Evolutionary conservation across 805 yeast species (phyloP), one percentile per base, ranked within the genome.

Genomic region (Kodamaea jinghongensis): DNA sequence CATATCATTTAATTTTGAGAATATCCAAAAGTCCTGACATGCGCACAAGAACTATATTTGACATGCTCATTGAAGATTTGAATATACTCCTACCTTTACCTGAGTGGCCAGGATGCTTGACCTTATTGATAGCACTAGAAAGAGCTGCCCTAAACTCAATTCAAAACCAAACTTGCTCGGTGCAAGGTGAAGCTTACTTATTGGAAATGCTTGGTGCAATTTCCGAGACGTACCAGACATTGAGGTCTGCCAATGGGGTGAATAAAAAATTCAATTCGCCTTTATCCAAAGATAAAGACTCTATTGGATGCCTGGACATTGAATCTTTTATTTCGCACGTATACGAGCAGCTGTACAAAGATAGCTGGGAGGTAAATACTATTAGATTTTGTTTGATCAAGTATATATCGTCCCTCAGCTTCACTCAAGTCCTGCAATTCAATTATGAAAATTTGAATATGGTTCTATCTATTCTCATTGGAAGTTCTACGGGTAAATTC

Each of bases 201-300:
- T 55, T 86, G 36, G 90, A 84, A 39, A 49, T 79, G 46, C 58
- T 79, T n/a, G 89, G 91, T 0, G 42, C 61, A 10, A 73, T 83
- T 17, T 89, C 86, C 0, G 68, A 75, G 2, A 67, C n/a, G n/a
- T n/a, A n/a, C n/a, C n/a, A n/a, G n/a, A n/a, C n/a, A n/a, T n/a
- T n/a, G 12, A 41, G 32, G 14, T 39, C 46, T 22, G 12, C 44
- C 12, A 38, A 31, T 1, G 36, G 35, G 3, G 49, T 40, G 11
- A 28, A 43, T 11, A 20, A 20, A 20, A 5, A 20, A 20, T n/a
- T n/a, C n/a, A n/a, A n/a, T n/a, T n/a, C n/a, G n/a, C n/a, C n/a
- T n/a, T n/a, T n/a, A n/a, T n/a, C n/a, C n/a, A n/a, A n/a, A n/a
- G n/a, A n/a, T n/a, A n/a, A n/a, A n/a, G n/a, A n/a, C n/a, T n/a